Evolutionary conservation across 257 asterid species (phyloP).

Genomic region (Fraxinus americana): DNA sequence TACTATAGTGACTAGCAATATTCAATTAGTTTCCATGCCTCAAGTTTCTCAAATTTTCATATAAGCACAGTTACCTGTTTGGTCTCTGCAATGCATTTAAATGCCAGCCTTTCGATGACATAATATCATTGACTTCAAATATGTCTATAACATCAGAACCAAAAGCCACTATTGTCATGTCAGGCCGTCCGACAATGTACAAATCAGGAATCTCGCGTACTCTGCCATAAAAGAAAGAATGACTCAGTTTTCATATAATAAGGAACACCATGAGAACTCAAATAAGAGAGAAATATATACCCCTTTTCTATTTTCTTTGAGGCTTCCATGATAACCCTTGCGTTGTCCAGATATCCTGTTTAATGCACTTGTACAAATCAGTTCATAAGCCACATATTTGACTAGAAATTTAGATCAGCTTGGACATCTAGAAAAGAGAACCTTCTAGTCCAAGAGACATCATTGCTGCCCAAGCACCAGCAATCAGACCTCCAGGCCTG

Average conservation of each 20-base stretch:
- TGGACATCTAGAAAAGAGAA: conserved; percentile 19
- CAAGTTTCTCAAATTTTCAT: background rate
- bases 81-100: conserved; percentile 97
- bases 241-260: conserved; percentile 13
- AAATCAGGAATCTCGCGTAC: conserved; percentile 75
- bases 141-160: conserved; percentile 81
- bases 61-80: conserved; percentile 59
- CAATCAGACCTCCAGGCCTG: conserved; percentile 93
- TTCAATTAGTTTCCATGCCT: background rate
- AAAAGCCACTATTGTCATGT: conserved; percentile 93
- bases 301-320: conserved; percentile 89
- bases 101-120: conserved; percentile 97
- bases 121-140: conserved; percentile 85
- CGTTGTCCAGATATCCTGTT: conserved; percentile 87
- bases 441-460: conserved; percentile 95
- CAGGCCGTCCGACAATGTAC: conserved; percentile 83
- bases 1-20: background rate
- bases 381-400: conserved; percentile 23
- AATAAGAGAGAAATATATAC: conserved; percentile 36
- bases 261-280: background rate
- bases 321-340: conserved; percentile 89
- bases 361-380: conserved; percentile 14
- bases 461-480: conserved; percentile 99
- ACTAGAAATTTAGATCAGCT: conserved; percentile 12
- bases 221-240: conserved; percentile 39